phyloP scores from a whole-genome alignment of 805 yeast genomes.

The Pichia paraexigua region DNA sequence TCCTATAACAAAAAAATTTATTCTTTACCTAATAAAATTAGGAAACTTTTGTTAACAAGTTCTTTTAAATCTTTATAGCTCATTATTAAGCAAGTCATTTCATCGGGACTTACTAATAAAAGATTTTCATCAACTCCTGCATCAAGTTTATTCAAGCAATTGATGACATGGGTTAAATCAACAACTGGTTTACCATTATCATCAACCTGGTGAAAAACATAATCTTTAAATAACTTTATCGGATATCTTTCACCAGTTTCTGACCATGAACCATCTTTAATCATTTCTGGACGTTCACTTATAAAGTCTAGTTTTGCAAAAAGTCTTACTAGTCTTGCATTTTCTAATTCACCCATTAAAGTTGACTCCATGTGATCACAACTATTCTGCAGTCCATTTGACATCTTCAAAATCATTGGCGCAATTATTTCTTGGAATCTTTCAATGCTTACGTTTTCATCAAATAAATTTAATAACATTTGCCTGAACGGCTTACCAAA shows the following conservation, averaged over 20 bases:
- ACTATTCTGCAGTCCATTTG: constrained; percentile 43
- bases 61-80: constrained; percentile 77
- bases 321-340: constrained; percentile 77
- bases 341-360: constrained; percentile 71
- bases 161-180: constrained; percentile 75
- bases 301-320: constrained; percentile 75
- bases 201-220: constrained; percentile 77
- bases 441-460: constrained; percentile 20
- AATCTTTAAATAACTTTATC: constrained; percentile 69
- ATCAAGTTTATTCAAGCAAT: constrained; percentile 79
- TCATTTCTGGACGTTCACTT: constrained; percentile 62
- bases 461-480: constrained; percentile 33
- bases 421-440: constrained; percentile 35
- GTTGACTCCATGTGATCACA: constrained; percentile 55
- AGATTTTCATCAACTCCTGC: constrained; percentile 84
- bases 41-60: constrained; percentile 60
- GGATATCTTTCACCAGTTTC: constrained; percentile 73
- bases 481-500: constrained; percentile 40
- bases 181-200: constrained; percentile 68
- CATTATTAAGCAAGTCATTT: constrained; percentile 74
- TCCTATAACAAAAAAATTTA: neutral
- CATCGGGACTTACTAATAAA: constrained; percentile 75
- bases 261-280: constrained; percentile 51
- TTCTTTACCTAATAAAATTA: constrained; percentile 30
- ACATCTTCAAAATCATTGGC: constrained; percentile 36